Base-by-base conservation (phyloP, 106 monocot genomes). In the Acanthochlamys bracteata region DNA sequence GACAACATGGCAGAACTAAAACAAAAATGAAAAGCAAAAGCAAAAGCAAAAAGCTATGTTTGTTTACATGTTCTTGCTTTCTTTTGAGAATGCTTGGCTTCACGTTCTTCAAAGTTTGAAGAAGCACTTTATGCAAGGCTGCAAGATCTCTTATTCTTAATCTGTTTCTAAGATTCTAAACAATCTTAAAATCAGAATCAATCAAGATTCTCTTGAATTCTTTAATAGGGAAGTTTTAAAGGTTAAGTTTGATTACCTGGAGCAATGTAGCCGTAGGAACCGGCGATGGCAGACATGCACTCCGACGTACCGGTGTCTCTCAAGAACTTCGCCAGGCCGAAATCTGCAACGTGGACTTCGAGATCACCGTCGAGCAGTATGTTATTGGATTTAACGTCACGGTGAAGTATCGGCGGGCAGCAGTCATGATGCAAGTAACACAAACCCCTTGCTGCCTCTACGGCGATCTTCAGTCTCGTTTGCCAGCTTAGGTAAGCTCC, bases 221-320 rank as follows among this genome's bases (percentile, higher is more conserved):
- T n/a, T n/a, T n/a, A n/a, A n/a, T n/a, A n/a, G n/a, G n/a, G 43
- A 13, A 8, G 43, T 17, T 13, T 27, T 26, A 9, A 57, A 68
- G 20, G 49, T 2, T 19, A 52, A 26, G 22, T n/a, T 17, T 19
- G 40, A 23, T 25, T 68, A 85, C 85, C 85, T 60, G 85, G 85
- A 49, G 85, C 85, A 13, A 85, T 85, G 77, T 85, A 85, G 63
- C 85, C 85, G 25, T 81, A 85, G 25, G 85, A 85, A 7, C 85
- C 85, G 43, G 81, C 85, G 10, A 85, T 81, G 63, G 85, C 85
- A 0, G 85, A 85, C 85, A 85, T 85, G 75, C 81, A 81, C 68
- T 85, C 81, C 1, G 85, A 81, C 0, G 68, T 45, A 10, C 80
- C 85, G 24, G 68, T 74, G 57, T 80, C 84, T 21, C 71, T 33